A percentile compares a stretch with the other conserved stretches of the same genome.
Conservation (phyloP, 2,329 filamentous ascomycete species). For the Arthrobotrys iridis region DNA sequence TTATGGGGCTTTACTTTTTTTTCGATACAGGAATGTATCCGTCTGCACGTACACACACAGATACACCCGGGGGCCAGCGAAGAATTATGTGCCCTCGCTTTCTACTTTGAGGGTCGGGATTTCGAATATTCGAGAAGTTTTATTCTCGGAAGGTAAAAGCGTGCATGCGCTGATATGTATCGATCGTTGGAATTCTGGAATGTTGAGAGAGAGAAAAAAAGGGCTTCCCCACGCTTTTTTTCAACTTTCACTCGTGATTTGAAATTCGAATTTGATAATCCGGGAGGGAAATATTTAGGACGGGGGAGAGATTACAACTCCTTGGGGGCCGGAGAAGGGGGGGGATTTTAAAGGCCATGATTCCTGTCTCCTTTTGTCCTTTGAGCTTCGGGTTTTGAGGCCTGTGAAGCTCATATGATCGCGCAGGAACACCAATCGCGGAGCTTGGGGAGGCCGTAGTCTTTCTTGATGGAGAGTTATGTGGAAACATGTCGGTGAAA, state of each 20-base stretch:
- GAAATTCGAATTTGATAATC: conserved; percentile 43
- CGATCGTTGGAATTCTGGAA: not conserved
- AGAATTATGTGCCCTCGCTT: not conserved
- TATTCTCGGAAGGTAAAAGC: too few species aligned
- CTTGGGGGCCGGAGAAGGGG: not conserved
- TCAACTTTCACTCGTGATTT: not conserved
- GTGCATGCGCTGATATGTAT: too few species aligned
- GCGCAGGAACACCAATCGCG: conserved; percentile 8
- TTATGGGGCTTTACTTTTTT: not conserved
- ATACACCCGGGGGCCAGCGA: not conserved
- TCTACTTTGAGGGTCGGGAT: too few species aligned
- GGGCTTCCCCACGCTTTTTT: not conserved
- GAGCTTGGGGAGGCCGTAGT: conserved; percentile 10
- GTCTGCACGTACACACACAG: not conserved
- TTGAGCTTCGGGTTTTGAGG: too few species aligned
- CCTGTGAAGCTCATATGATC: conserved; percentile 28
- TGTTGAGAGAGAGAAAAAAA: not conserved
- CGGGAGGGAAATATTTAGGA: not conserved
- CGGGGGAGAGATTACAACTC: not conserved
- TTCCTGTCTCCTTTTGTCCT: not conserved
- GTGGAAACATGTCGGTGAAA: conserved; percentile 54
- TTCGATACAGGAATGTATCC: not conserved
- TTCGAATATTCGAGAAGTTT: too few species aligned
- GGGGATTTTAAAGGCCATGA: conserved; percentile 6
- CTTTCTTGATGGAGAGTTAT: conserved; percentile 54